Conservation (phyloP, 2,329 filamentous ascomycete genomes). For the Botrytis medusae region DNA sequence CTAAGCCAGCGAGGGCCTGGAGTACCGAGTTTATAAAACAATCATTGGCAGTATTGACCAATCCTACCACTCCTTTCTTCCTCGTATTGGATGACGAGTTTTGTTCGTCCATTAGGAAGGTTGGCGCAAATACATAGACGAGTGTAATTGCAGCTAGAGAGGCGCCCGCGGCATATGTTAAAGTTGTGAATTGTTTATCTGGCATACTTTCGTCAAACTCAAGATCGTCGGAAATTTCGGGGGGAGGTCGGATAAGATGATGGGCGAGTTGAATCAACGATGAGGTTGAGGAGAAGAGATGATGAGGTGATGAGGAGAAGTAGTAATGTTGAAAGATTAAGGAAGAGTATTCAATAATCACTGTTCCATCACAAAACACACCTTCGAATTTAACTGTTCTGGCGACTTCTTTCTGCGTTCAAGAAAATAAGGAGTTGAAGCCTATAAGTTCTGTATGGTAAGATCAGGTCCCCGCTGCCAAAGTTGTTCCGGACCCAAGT, state of each 20-base stretch:
- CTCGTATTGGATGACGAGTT: conserved; percentile 53
- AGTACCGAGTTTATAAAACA: conserved; percentile 97
- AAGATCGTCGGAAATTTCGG: conserved; percentile 5
- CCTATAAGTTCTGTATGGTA: neutral
- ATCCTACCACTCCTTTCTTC: conserved; percentile 85
- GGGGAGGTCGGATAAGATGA: conserved; percentile 16
- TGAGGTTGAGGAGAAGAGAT: conserved; percentile 2
- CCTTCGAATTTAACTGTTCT: conserved; percentile 9
- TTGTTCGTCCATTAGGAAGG: conserved; percentile 87
- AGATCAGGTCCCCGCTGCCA: conserved; percentile 13
- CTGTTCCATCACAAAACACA: conserved; percentile 18
- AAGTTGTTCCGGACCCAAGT: neutral
- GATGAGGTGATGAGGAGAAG: conserved; percentile 7
- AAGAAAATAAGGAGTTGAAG: conserved; percentile 16
- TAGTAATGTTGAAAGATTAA: neutral
- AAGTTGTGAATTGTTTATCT: conserved; percentile 78
- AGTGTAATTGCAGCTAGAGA: conserved; percentile 92
- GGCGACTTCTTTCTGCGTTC: neutral
- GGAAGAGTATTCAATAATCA: neutral
- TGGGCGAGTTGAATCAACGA: conserved; percentile 15
- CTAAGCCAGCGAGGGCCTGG: conserved; percentile 86
- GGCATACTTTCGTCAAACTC: conserved; percentile 56
- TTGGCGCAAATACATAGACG: conserved; percentile 97
- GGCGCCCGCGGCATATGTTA: conserved; percentile 91
- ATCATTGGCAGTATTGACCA: conserved; percentile 90